phyloP scores from a whole-genome alignment of 129 eudicot genomes.

The Logfia minima region DNA sequence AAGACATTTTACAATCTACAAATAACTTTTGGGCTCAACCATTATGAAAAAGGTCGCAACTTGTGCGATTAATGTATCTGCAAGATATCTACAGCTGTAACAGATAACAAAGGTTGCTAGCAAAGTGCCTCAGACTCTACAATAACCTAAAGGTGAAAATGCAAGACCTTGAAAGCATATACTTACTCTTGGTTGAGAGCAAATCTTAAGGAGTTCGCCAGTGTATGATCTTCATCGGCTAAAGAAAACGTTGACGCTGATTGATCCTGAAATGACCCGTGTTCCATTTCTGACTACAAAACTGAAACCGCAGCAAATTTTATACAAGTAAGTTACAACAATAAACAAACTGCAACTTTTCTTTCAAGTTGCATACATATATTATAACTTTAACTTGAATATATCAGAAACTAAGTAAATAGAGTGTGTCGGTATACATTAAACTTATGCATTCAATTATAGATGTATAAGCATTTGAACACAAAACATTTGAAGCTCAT shows the following conservation, averaged over 20 bases:
- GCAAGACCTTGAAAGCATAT: neutral
- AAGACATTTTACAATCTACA: neutral
- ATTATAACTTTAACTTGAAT: neutral
- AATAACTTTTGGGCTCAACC: neutral
- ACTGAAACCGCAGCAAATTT: neutral
- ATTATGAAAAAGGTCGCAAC: slow-evolving; percentile 6
- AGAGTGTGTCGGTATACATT: neutral
- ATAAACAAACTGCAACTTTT: neutral
- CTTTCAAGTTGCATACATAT: neutral
- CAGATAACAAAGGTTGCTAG: neutral
- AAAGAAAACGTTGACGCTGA: slow-evolving; percentile 57
- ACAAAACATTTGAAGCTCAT: neutral
- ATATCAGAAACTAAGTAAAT: neutral
- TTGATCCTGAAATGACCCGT: slow-evolving; percentile 61
- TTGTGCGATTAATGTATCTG: neutral
- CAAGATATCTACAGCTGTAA: slow-evolving; percentile 3
- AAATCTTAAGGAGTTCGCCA: slow-evolving; percentile 65
- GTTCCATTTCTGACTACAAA: slow-evolving; percentile 52
- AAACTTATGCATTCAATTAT: neutral
- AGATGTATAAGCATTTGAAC: slow-evolving; percentile 6
- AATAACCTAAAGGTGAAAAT: neutral
- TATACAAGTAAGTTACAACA: neutral
- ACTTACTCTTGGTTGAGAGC: slow-evolving; percentile 76
- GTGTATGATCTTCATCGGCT: slow-evolving; percentile 79
- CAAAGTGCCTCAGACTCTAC: neutral